Conservation (phyloP, 2,329 filamentous ascomycete species). For the Fusarium sublunatum region DNA sequence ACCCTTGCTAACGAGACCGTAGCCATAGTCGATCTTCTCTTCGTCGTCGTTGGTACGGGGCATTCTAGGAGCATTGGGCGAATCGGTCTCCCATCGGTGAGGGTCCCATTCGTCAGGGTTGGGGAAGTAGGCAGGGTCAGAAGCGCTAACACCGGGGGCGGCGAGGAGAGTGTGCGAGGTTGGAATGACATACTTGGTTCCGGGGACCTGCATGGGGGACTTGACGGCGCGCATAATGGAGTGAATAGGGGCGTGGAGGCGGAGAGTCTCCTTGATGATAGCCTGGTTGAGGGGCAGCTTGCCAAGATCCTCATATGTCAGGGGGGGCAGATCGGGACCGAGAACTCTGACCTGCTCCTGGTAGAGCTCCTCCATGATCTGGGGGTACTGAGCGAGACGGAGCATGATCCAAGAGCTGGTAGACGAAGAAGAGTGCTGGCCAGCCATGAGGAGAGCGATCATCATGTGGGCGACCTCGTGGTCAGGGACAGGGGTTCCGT, state of each 20-base stretch:
- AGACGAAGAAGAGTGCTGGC: slow-evolving; percentile 88
- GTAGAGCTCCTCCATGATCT: slow-evolving; percentile 83
- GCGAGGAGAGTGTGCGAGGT: slow-evolving; percentile 83
- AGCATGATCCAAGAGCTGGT: slow-evolving; percentile 88
- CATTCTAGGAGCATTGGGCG: slow-evolving; percentile 63
- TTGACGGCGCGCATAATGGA: slow-evolving; percentile 95
- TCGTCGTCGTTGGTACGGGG: slow-evolving; percentile 66
- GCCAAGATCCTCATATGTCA: slow-evolving; percentile 81
- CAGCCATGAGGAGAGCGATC: slow-evolving; percentile 93
- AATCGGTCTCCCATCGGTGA: slow-evolving; percentile 84
- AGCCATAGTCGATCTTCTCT: slow-evolving; percentile 91
- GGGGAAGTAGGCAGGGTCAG: slow-evolving; percentile 80
- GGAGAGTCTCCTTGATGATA: slow-evolving; percentile 91
- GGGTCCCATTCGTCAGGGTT: slow-evolving; percentile 88
- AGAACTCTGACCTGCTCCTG: slow-evolving; percentile 81
- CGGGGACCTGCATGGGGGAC: slow-evolving; percentile 83
- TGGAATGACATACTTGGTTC: slow-evolving; percentile 85
- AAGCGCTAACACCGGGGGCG: slow-evolving; percentile 83
- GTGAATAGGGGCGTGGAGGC: slow-evolving; percentile 92
- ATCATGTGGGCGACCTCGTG: slow-evolving; percentile 91
- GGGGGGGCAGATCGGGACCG: slow-evolving; percentile 77
- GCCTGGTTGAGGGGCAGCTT: slow-evolving; percentile 85
- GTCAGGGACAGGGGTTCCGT: slow-evolving; percentile 81
- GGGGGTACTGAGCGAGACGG: slow-evolving; percentile 79
- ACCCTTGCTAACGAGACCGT: slow-evolving; percentile 92